Conservation (phyloP, 83 land plant species). For the Thuja plicata region DNA sequence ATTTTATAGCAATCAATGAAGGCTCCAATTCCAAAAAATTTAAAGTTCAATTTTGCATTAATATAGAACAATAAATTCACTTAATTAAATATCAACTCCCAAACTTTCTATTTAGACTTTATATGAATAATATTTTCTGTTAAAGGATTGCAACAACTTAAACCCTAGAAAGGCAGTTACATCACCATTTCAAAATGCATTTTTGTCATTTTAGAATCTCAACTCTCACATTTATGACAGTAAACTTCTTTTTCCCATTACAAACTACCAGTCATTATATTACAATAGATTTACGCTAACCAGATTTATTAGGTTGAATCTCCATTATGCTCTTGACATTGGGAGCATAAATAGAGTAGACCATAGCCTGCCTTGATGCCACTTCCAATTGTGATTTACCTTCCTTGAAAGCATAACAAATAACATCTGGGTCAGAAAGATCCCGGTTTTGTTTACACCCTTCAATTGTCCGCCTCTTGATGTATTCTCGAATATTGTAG, state of each 20-base stretch:
- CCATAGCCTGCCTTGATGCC: slow-evolving; percentile 66
- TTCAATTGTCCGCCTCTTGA: slow-evolving; percentile 58
- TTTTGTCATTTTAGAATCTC: neutral
- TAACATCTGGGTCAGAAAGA: slow-evolving; percentile 36
- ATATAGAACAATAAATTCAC: neutral
- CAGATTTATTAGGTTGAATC: slow-evolving; percentile 8
- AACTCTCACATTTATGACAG: neutral
- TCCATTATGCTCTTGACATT: slow-evolving; percentile 87
- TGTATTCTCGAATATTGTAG: slow-evolving; percentile 90
- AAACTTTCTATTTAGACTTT: neutral
- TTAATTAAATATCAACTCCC: neutral
- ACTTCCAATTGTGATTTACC: slow-evolving; percentile 76
- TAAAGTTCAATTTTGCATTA: neutral
- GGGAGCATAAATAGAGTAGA: slow-evolving; percentile 74
- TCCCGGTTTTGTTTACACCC: slow-evolving; percentile 55
- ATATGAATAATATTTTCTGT: neutral
- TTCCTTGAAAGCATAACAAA: slow-evolving; percentile 54
- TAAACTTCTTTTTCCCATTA: neutral
- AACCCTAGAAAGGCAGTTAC: neutral
- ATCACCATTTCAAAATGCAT: neutral
- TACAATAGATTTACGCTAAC: neutral
- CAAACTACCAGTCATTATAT: neutral
- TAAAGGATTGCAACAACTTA: neutral
- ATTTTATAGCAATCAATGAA: neutral
- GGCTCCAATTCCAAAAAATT: neutral